These are phyloP conservation scores for Lactarius tabidus DNA, from an alignment of 768 basidiomycete genomes.

Conservation along the genomic window DNA sequence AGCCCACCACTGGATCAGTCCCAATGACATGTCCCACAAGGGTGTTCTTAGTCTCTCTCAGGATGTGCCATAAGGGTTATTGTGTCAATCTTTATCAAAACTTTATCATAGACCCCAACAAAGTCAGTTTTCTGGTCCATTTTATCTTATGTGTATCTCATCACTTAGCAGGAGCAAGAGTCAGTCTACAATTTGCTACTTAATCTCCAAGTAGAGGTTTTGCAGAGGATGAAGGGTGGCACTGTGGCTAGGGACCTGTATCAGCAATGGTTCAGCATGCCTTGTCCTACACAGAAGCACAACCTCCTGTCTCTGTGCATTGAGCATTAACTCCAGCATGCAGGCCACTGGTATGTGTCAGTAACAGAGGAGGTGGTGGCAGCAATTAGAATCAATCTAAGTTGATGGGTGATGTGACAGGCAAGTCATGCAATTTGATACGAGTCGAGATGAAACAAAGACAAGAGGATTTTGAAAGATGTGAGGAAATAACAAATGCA, in stretches of 20 bases:
- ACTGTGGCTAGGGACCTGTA: conserved; percentile 77
- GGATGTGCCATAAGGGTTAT: conserved; percentile 89
- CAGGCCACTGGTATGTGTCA: too few relatives aligned
- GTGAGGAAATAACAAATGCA: too few relatives aligned
- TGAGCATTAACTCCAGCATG: too few relatives aligned
- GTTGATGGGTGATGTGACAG: too few relatives aligned
- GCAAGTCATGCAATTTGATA: too few relatives aligned
- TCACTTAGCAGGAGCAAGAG: conserved; percentile 74
- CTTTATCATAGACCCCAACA: conserved; percentile 91
- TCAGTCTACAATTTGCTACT: conserved; percentile 76
- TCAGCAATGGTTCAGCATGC: too few relatives aligned
- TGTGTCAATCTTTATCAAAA: conserved; percentile 90
- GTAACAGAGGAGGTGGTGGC: too few relatives aligned
- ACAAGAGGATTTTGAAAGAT: too few relatives aligned
- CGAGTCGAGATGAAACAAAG: too few relatives aligned
- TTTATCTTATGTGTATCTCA: conserved; percentile 3
- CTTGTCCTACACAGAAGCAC: conserved; percentile 65
- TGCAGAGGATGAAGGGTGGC: conserved; percentile 77
- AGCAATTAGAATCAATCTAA: too few relatives aligned
- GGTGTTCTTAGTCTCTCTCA: conserved; percentile 82
- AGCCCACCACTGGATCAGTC: conserved; percentile 83
- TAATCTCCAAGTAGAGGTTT: conserved; percentile 69
- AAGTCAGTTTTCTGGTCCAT: conserved; percentile 42
- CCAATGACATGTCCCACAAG: conserved; percentile 81
- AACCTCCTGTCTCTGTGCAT: too few relatives aligned